Conservation (phyloP, 129 eudicot genomes). For the Lonicera japonica region DNA sequence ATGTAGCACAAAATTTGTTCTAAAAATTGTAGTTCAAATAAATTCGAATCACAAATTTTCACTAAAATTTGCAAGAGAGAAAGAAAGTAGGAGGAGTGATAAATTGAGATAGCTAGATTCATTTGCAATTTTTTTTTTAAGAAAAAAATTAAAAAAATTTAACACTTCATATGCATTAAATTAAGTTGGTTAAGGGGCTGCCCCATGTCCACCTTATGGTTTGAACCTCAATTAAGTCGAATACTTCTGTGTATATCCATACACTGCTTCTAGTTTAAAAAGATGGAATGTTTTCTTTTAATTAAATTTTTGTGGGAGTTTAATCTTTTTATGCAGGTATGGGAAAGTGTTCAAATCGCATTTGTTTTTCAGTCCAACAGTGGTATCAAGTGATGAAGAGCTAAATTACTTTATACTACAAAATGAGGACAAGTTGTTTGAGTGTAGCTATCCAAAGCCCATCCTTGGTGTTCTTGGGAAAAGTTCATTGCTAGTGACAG, state of each 20-base stretch:
- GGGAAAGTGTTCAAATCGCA: slow-evolving; percentile 85
- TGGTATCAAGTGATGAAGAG: slow-evolving; percentile 79
- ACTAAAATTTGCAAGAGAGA: too few relatives aligned
- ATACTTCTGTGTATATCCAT: too few relatives aligned
- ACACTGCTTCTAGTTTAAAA: too few relatives aligned
- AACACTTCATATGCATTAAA: too few relatives aligned
- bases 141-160: too few relatives aligned
- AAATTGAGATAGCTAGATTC: too few relatives aligned
- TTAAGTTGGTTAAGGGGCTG: too few relatives aligned
- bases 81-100: too few relatives aligned
- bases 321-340: slow-evolving; percentile 44
- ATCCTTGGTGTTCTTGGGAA: slow-evolving; percentile 69
- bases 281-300: too few relatives aligned
- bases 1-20: neutral
- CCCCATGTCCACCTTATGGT: too few relatives aligned
- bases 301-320: too few relatives aligned
- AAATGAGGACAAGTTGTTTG: slow-evolving; percentile 66
- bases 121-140: neutral
- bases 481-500: slow-evolving; percentile 57
- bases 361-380: slow-evolving; percentile 68
- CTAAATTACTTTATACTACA: slow-evolving; percentile 71
- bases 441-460: slow-evolving; percentile 77
- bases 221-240: too few relatives aligned
- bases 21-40: slow-evolving; percentile 19
- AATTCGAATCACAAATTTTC: neutral